Evolutionary conservation across 768 basidiomycete genomes (phyloP).

Genomic region (Lyophyllum atratum): DNA sequence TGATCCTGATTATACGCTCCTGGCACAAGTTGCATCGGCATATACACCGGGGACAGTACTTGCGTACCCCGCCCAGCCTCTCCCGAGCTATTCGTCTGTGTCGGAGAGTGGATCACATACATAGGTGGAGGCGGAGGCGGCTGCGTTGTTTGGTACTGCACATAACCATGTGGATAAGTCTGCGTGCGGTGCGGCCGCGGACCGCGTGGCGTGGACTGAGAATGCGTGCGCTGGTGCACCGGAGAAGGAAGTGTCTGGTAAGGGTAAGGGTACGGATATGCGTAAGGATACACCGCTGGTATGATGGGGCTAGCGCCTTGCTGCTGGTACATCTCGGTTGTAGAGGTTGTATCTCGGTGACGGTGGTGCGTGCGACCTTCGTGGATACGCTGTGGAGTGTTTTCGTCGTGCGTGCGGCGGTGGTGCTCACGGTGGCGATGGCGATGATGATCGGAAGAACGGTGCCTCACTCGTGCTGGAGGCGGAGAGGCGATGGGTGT

Average conservation of each 20-base stretch:
- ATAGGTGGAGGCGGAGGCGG: slow-evolving; percentile 24
- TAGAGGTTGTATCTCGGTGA: slow-evolving; percentile 16
- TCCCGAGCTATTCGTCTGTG: slow-evolving; percentile 10
- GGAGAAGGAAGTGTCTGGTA: slow-evolving; percentile 21
- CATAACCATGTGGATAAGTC: slow-evolving; percentile 30
- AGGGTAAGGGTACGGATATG: slow-evolving; percentile 29
- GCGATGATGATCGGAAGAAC: slow-evolving; percentile 20
- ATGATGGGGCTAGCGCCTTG: slow-evolving; percentile 22
- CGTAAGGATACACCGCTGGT: slow-evolving; percentile 33
- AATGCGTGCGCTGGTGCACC: slow-evolving; percentile 9
- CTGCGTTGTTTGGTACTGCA: slow-evolving; percentile 32
- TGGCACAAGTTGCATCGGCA: slow-evolving; percentile 20
- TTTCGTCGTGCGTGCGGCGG: slow-evolving; percentile 9
- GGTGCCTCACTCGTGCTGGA: slow-evolving; percentile 3
- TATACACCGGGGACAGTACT: slow-evolving; percentile 18
- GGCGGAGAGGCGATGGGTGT: slow-evolving; percentile 19
- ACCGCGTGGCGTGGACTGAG: slow-evolving; percentile 20
- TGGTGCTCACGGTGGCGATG: slow-evolving; percentile 20
- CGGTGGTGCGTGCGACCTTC: slow-evolving; percentile 12
- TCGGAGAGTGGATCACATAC: slow-evolving; percentile 23
- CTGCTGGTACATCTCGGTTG: slow-evolving; percentile 9
- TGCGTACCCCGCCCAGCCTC: slow-evolving; percentile 11
- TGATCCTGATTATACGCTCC: slow-evolving; percentile 10
- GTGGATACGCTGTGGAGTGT: slow-evolving; percentile 1
- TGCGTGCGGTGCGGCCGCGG: slow-evolving; percentile 22